phyloP scores from a whole-genome alignment of 2,329 filamentous ascomycete species.

The Rugonectria rugulosa region DNA sequence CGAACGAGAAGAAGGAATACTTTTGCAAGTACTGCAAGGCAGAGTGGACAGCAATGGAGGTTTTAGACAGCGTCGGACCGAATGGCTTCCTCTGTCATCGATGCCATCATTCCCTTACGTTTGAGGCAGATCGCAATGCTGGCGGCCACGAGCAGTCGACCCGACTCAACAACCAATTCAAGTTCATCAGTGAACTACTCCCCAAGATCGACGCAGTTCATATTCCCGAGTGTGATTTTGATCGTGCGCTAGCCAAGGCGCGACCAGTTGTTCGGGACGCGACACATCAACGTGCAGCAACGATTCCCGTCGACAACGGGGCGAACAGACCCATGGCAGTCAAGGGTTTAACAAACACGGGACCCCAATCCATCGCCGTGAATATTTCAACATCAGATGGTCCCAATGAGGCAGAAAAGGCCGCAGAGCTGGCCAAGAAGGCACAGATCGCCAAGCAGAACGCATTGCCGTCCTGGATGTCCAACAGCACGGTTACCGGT shows the following conservation, averaged over 20 bases:
- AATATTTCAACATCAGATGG: conserved; percentile 73
- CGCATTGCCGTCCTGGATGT: conserved; percentile 75
- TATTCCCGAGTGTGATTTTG: conserved; percentile 78
- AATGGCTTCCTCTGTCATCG: conserved; percentile 83
- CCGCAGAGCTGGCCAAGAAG: conserved; percentile 69
- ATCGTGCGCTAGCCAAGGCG: conserved; percentile 69
- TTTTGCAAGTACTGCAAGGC: conserved; percentile 82
- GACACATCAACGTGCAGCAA: conserved; percentile 69
- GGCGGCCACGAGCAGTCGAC: conserved; percentile 78
- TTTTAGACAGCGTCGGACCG: conserved; percentile 76
- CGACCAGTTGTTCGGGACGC: conserved; percentile 72
- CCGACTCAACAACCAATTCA: conserved; percentile 79
- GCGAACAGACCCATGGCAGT: conserved; percentile 70
- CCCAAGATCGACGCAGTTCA: conserved; percentile 78
- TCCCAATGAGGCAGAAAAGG: conserved; percentile 71
- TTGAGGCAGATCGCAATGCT: conserved; percentile 71
- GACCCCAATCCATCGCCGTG: conserved; percentile 73
- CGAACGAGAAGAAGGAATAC: conserved; percentile 90
- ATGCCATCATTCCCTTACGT: conserved; percentile 71
- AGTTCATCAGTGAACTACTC: conserved; percentile 78
- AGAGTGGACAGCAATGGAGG: conserved; percentile 90
- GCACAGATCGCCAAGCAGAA: conserved; percentile 74
- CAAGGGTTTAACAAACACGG: conserved; percentile 71
- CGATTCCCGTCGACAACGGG: conserved; percentile 62
- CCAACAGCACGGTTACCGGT: conserved; percentile 72